phyloP scores from a whole-genome alignment of 306 rosid genomes.

The Dalbergia cochinchinensis region DNA sequence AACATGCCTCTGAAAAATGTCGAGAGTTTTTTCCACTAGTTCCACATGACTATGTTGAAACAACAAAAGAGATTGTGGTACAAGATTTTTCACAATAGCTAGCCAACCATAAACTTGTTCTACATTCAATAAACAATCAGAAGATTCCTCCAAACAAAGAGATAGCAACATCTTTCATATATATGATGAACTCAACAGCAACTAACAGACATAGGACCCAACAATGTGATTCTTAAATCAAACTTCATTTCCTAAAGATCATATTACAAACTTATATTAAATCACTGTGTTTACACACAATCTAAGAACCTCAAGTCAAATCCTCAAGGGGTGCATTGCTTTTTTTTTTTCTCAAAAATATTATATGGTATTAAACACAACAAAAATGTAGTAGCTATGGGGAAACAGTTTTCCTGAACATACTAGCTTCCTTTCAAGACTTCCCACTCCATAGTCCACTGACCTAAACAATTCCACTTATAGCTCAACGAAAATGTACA shows the following conservation, averaged over 20 bases:
- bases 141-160: constrained; percentile 23
- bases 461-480: constrained; percentile 26
- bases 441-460: constrained; percentile 20
- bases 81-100: not conserved
- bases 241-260: constrained; percentile 9
- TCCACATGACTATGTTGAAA: constrained; percentile 30
- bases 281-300: constrained; percentile 10
- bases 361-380: constrained; percentile 3
- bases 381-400: not conserved
- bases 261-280: not conserved
- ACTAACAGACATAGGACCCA: constrained; percentile 1
- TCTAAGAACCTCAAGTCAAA: not conserved
- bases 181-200: not conserved
- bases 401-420: constrained; percentile 17
- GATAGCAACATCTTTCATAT: not conserved
- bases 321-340: not conserved
- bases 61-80: not conserved
- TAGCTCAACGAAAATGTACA: constrained; percentile 30
- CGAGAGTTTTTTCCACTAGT: not conserved
- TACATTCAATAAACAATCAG: constrained; percentile 20
- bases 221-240: not conserved
- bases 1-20: constrained; percentile 29
- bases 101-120: constrained; percentile 23
- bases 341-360: not conserved
- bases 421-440: constrained; percentile 27